These are phyloP conservation scores for Obelidium mucronatum DNA, from an alignment of 192 early-diverging fungal genomes.

Conservation along the genomic window DNA sequence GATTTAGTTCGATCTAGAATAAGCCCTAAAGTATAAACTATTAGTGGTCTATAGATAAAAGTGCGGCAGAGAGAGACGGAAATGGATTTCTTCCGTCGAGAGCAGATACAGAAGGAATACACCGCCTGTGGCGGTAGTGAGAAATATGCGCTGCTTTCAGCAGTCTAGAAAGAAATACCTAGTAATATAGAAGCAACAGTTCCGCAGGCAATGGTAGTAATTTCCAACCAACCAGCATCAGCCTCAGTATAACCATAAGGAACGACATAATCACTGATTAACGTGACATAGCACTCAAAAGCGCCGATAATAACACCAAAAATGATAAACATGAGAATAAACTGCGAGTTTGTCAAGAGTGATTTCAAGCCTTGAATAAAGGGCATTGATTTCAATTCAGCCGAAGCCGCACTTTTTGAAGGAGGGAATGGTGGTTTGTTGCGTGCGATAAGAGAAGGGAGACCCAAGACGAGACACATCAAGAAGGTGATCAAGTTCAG, in stretches of 20 bases:
- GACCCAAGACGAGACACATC: background rate
- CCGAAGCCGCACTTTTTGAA: conserved; percentile 29
- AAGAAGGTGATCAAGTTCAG: conserved; percentile 26
- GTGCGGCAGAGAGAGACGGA: no score
- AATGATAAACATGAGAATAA: conserved; percentile 28
- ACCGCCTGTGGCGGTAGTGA: no score
- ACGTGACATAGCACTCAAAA: conserved; percentile 37
- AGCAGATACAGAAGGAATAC: no score
- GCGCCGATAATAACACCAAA: conserved; percentile 26
- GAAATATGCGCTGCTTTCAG: no score
- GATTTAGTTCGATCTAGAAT: conserved; percentile 66
- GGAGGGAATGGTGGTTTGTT: conserved; percentile 38
- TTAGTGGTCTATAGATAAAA: no score
- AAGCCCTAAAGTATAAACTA: no score
- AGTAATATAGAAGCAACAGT: conserved; percentile 60
- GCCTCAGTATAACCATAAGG: conserved; percentile 45
- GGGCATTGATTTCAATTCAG: conserved; percentile 10
- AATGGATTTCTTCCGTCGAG: no score
- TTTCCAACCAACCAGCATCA: conserved; percentile 65
- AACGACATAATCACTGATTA: conserved; percentile 40
- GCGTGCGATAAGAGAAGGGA: conserved; percentile 32
- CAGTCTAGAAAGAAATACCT: no score
- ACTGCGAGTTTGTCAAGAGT: conserved; percentile 28
- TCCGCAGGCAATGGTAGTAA: conserved; percentile 64
- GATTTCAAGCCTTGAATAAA: conserved; percentile 39